Base-by-base conservation (phyloP, 164 flowering plant species). In the Warburgia ugandensis region DNA sequence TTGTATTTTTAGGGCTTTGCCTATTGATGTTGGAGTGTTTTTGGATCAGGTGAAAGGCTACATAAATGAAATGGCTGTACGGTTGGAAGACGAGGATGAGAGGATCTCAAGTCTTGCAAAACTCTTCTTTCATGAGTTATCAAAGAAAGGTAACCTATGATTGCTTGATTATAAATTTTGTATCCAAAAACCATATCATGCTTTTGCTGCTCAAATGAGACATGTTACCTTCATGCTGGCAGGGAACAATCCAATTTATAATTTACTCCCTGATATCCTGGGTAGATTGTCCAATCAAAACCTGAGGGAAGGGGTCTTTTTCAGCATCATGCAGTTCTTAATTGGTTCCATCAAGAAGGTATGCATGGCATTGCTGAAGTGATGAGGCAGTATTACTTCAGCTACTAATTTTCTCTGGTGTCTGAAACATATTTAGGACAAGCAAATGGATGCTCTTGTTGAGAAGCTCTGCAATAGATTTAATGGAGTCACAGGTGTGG, bases 371-470 rank as follows among this genome's bases (percentile, higher is more conserved):
- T 62, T 40, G 16, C 22, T 9, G 39, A 17, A 14, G 11, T 53
- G 31, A 53, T 16, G 26, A 31, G 7, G 20, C 12, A 43, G 16
- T 2, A 2, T 9, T 41, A 6, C 14, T 14, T 31, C 39, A 11
- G 16, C 35, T 8, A 12, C 14, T 29, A 25, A 25, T 48, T 58
- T 12, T 44, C 42, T 48, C 17, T 49, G 31, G 16, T 5, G 21
- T 19, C 4, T 63, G 32, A 48, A 29, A 28, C 25, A 50, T 62
- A 12, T 67, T 2, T 55, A 94, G 99, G 99, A 94, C 60, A 94
- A 86, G 64, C 99, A 94, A 82, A 94, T 94, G 99, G 99, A 94
- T 65, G 60, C 89, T 57, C 81, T 94, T 23, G 97, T 94, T 65
- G 97, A 89, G 59, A 94, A 94, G 77, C 86, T 94, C 12, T 86